Conservation (phyloP, 352 stramenopile species). For the Phytopythium vexans region DNA sequence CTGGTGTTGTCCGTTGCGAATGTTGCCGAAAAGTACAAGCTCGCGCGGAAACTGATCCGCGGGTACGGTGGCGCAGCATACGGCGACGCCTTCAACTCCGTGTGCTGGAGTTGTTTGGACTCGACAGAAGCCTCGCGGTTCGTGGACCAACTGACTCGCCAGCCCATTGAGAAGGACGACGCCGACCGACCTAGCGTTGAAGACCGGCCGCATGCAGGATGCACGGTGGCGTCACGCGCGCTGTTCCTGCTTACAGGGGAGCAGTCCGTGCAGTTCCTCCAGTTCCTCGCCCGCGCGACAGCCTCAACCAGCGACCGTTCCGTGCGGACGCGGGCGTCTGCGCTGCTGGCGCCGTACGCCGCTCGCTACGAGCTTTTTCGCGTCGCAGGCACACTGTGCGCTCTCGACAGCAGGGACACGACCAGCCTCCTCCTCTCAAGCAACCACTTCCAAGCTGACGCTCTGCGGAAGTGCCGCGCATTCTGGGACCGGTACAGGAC, state of each 20-base stretch:
- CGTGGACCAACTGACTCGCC: slow-evolving; percentile 51
- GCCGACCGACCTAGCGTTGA: not conserved
- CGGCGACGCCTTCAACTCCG: slow-evolving; percentile 54
- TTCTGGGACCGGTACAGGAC: slow-evolving; percentile 60
- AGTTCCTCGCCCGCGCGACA: slow-evolving; percentile 64
- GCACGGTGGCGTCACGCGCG: slow-evolving; percentile 29
- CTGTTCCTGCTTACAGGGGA: slow-evolving; percentile 57
- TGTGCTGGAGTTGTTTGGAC: slow-evolving; percentile 75
- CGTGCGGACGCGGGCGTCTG: slow-evolving; percentile 43
- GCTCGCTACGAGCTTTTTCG: slow-evolving; percentile 45
- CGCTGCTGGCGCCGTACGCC: slow-evolving; percentile 40
- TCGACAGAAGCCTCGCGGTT: slow-evolving; percentile 55
- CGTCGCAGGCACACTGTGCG: slow-evolving; percentile 39
- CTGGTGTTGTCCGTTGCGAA: slow-evolving; percentile 57
- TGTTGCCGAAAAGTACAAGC: slow-evolving; percentile 48
- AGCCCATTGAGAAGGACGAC: slow-evolving; percentile 3
- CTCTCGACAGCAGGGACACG: slow-evolving; percentile 34
- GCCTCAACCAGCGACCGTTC: slow-evolving; percentile 45
- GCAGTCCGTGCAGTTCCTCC: slow-evolving; percentile 52
- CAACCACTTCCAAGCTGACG: slow-evolving; percentile 18
- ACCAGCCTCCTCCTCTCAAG: slow-evolving; percentile 26
- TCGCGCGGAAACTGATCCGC: slow-evolving; percentile 45
- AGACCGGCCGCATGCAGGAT: too few relatives aligned
- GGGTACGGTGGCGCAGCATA: slow-evolving; percentile 52
- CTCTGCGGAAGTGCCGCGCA: slow-evolving; percentile 17